Percentiles rank a stretch among this genome's conserved stretches.
Conservation (phyloP, 129 eudicot genomes). For the Ambrosia artemisiifolia region DNA sequence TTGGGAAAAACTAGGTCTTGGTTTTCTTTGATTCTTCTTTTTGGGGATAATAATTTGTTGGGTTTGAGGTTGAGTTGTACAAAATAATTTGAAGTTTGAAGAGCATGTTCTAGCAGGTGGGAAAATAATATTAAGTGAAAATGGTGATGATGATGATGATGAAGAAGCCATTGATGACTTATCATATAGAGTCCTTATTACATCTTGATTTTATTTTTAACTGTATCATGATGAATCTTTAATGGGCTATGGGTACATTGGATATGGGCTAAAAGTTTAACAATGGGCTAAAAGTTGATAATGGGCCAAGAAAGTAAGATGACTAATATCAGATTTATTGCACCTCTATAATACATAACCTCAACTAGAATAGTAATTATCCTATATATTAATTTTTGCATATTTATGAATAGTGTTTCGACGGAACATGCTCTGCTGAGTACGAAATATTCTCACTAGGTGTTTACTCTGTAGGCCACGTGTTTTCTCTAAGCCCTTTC, state of each 20-base stretch:
- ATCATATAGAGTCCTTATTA: background rate
- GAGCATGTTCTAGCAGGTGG: conserved; percentile 9
- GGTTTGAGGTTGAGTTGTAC: conserved; percentile 30
- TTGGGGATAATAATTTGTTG: conserved; percentile 32
- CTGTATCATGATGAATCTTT: background rate
- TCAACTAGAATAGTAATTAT: no score
- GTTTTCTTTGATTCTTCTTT: conserved; percentile 65
- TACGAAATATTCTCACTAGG: no score
- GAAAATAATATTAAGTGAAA: conserved; percentile 18
- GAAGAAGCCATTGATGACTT: conserved; percentile 21
- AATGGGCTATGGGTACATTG: background rate
- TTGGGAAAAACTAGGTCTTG: conserved; percentile 79
- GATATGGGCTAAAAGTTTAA: background rate
- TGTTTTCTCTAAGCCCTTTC: no score
- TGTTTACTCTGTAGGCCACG: no score
- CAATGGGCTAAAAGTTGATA: background rate
- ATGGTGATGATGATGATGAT: conserved; percentile 24
- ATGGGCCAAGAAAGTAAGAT: no score
- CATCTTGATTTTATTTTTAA: background rate
- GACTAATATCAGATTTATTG: no score
- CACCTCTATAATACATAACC: no score
- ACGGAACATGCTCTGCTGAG: no score
- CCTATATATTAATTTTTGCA: no score
- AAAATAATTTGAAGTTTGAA: conserved; percentile 13
- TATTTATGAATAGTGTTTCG: no score